Evolutionary conservation across 345 rosid genomes (phyloP), one percentile per base, ranked within the genome.

Genomic region (Psidium guajava): DNA sequence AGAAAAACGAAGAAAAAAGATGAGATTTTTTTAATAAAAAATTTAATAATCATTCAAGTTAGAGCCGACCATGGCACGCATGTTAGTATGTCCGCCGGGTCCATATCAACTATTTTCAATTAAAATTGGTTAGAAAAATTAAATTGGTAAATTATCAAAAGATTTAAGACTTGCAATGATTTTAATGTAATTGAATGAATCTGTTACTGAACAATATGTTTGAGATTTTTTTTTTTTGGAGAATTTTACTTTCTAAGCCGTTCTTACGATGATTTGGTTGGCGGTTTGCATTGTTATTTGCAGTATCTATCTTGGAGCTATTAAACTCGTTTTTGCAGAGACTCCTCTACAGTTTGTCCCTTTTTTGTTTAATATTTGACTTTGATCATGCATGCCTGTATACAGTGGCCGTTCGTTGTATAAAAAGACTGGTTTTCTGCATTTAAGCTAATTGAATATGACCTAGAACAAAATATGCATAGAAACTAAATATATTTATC

Each of bases 261-360:
- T 18, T 32, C 6, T 18, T 64, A 7, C 3, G 32, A 32, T 2
- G 44, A 32, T 64, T 1, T 8, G 24, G 12, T 2, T 18, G 12
- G 3, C 0, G 4, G 0, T 64, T 4, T 64, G 2, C 8, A 64
- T 32, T 8, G 77, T 32, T 16, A 18, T 32, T 7, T 10, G 2
- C 0, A 2, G 1, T 64, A 16, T 32, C 3, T 3, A 64, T 64
- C 3, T 64, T 8, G 11, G 0, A 0, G 0, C 7, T 6, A 27
- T 61, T 6, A 14, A 61, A 27, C 10, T 15, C 0, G 12, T 15
- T 28, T 15, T 61, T 61, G 74, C 44, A 16, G 16, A 16, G 11
- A 8, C 24, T 28, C 44, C 24, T 28, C 44, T 0, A 8, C 3
- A 64, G 7, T 28, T 64, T 15, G 75, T 28, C 28, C 15, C 4